Evolutionary conservation across 257 asterid species (phyloP).

Genomic region (Linaria vulgaris): DNA sequence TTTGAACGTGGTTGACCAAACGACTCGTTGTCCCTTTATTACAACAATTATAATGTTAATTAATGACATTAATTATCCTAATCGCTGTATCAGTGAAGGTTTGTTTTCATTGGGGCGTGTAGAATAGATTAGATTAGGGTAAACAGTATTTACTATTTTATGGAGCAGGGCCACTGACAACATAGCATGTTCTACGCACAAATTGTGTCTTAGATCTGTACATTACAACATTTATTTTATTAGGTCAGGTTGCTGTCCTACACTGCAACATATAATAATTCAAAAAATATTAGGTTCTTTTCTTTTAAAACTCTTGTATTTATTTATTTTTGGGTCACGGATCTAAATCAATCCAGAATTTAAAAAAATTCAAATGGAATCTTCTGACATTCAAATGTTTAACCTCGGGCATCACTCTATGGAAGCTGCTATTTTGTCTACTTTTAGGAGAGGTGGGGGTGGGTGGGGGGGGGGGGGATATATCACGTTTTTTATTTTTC

Average conservation of each 20-base stretch:
- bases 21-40: constrained; percentile 25
- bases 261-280: background rate
- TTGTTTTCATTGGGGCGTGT: constrained; percentile 41
- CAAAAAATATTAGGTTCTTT: background rate
- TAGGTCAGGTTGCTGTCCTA: background rate
- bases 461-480: no score
- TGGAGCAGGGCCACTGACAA: constrained; percentile 37
- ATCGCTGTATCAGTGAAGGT: constrained; percentile 41
- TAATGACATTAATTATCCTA: constrained; percentile 6
- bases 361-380: background rate
- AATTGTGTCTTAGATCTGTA: constrained; percentile 3
- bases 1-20: constrained; percentile 43
- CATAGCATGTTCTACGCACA: constrained; percentile 16
- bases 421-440: no score
- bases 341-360: background rate
- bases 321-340: background rate
- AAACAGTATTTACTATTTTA: constrained; percentile 5
- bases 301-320: no score
- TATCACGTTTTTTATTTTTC: no score
- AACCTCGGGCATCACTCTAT: no score
- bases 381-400: no score
- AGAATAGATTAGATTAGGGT: constrained; percentile 18
- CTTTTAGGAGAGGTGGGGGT: no score
- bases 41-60: constrained; percentile 15
- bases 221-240: background rate